Evolutionary conservation across 768 basidiomycete species (phyloP).

Genomic region (Rhizopogon roseolus): DNA sequence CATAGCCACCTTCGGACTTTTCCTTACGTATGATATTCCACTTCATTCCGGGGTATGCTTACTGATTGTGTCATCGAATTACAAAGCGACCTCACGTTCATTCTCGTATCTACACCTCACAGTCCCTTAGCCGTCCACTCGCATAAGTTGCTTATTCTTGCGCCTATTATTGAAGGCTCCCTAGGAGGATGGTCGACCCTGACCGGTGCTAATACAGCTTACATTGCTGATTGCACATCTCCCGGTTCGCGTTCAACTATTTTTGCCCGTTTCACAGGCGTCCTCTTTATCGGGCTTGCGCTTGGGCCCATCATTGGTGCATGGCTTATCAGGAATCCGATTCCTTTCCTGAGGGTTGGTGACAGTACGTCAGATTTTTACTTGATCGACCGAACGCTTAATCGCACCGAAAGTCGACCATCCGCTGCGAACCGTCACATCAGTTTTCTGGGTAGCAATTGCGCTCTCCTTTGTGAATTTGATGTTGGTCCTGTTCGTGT

Average conservation of each 20-base stretch:
- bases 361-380: conserved; percentile 10
- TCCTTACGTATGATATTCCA: conserved; percentile 60
- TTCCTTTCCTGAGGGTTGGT: conserved; percentile 25
- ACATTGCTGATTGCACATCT: conserved; percentile 77
- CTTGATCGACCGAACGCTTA: conserved; percentile 6
- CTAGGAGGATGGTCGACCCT: conserved; percentile 74
- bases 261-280: conserved; percentile 66
- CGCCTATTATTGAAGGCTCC: conserved; percentile 75
- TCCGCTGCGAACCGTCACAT: conserved; percentile 34
- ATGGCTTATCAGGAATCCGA: conserved; percentile 42
- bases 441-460: conserved; percentile 52
- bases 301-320: conserved; percentile 70
- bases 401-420: conserved; percentile 17
- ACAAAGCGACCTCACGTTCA: conserved; percentile 69
- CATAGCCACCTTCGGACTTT: conserved; percentile 60
- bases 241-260: conserved; percentile 71
- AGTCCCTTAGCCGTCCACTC: conserved; percentile 59
- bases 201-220: conserved; percentile 61
- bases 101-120: conserved; percentile 68
- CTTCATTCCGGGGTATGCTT: conserved; percentile 14
- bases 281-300: conserved; percentile 73
- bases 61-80: conserved; percentile 1
- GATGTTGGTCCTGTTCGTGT: conserved; percentile 56
- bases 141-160: conserved; percentile 70
- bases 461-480: conserved; percentile 42